These are phyloP conservation scores for Nyctanthes arbortristis DNA, from an alignment of 257 asterid species.

Conservation along the genomic window DNA sequence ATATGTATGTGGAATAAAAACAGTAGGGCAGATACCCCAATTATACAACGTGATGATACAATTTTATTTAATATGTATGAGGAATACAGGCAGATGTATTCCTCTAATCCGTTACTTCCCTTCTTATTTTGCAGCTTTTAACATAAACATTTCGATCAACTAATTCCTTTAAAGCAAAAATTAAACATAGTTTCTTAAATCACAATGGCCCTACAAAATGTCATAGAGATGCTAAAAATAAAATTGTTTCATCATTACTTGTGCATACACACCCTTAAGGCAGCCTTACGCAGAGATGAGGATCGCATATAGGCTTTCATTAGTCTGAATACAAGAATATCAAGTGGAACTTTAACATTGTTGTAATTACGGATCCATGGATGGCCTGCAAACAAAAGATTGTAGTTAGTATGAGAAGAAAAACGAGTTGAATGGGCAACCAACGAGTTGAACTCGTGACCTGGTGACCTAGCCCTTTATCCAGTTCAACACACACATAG, in stretches of 20 bases:
- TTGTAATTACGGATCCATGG: slow-evolving; percentile 58
- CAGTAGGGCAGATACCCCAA: too few relatives aligned
- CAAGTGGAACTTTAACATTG: slow-evolving; percentile 42
- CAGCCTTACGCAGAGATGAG: slow-evolving; percentile 69
- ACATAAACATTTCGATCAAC: neutral
- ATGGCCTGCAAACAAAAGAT: slow-evolving; percentile 56
- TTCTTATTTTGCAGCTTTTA: too few relatives aligned
- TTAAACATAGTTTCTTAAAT: neutral
- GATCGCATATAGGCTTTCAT: slow-evolving; percentile 70
- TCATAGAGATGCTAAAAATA: neutral
- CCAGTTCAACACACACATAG: neutral
- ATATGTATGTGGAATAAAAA: too few relatives aligned
- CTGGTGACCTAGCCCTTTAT: neutral
- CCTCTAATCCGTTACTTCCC: too few relatives aligned
- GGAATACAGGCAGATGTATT: too few relatives aligned
- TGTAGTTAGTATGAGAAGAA: slow-evolving; percentile 8
- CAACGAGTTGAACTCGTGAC: neutral
- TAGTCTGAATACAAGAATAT: slow-evolving; percentile 50
- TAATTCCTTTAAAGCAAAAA: neutral
- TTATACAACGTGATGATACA: too few relatives aligned
- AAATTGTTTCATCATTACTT: neutral
- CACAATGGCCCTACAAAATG: neutral
- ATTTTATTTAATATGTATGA: too few relatives aligned
- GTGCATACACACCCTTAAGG: slow-evolving; percentile 57
- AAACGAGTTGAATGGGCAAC: slow-evolving; percentile 3